Percentiles rank a stretch among this genome's conserved stretches.
These are phyloP conservation scores for Aspergillus latus DNA, from an alignment of 2,329 filamentous ascomycete genomes.

Conservation along the genomic window DNA sequence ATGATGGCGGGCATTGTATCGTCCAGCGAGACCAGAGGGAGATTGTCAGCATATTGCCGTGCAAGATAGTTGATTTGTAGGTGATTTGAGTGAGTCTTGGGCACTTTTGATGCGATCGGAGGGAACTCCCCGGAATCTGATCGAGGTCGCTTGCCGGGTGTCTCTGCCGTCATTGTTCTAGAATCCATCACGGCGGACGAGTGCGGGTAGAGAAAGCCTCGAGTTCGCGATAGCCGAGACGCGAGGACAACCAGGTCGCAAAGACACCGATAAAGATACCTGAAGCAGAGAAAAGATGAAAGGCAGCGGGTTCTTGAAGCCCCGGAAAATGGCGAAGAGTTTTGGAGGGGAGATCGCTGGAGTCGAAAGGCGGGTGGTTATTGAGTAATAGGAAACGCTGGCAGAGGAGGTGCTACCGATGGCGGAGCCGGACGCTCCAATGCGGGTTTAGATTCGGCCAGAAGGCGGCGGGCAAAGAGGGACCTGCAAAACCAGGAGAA, in stretches of 20 bases:
- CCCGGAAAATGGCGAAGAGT: not conserved
- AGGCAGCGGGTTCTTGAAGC: not conserved
- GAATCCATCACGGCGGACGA: slow-evolving; percentile 33
- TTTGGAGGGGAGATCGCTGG: slow-evolving; percentile 11
- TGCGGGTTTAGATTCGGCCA: slow-evolving; percentile 23
- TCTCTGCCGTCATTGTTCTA: slow-evolving; percentile 36
- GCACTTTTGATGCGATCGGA: slow-evolving; percentile 49
- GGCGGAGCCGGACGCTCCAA: slow-evolving; percentile 26
- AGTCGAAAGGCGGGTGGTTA: slow-evolving; percentile 8
- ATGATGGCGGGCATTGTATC: slow-evolving; percentile 75
- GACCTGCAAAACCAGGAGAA: slow-evolving; percentile 13
- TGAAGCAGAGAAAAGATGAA: slow-evolving; percentile 2
- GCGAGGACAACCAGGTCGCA: not conserved
- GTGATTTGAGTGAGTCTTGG: slow-evolving; percentile 58
- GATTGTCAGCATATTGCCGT: slow-evolving; percentile 60
- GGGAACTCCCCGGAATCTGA: slow-evolving; percentile 45
- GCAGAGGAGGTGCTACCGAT: slow-evolving; percentile 23
- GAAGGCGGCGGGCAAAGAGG: slow-evolving; percentile 17
- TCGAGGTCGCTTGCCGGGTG: slow-evolving; percentile 46
- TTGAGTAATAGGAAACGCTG: slow-evolving; percentile 22
- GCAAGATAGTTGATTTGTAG: slow-evolving; percentile 69
- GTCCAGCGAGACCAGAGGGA: slow-evolving; percentile 62
- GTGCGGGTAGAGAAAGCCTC: not conserved
- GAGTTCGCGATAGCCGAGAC: slow-evolving; percentile 1
- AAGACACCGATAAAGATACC: slow-evolving; percentile 1